Evolutionary conservation across 2,329 filamentous ascomycete genomes (phyloP).

Genomic region (Stemphylium lycopersici): DNA sequence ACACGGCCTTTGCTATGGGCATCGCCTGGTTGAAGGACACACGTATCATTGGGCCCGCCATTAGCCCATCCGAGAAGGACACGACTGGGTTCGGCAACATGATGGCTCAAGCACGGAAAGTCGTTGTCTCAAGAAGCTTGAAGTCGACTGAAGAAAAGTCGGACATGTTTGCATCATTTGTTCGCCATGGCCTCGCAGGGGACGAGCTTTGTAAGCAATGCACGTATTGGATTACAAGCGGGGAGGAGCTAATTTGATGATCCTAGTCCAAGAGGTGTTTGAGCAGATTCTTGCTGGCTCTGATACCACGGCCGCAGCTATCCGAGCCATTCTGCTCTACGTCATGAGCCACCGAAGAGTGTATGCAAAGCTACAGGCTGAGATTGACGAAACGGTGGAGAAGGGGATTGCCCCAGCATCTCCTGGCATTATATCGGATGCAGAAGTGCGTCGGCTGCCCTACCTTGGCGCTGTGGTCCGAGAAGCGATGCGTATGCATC

Average conservation of each 20-base stretch:
- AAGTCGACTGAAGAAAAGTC: constrained; percentile 50
- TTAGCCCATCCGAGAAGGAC: constrained; percentile 48
- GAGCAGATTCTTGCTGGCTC: constrained; percentile 61
- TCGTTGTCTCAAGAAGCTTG: constrained; percentile 52
- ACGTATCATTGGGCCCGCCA: constrained; percentile 33
- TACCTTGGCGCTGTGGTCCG: constrained; percentile 57
- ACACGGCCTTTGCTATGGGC: constrained; percentile 36
- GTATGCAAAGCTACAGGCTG: constrained; percentile 53
- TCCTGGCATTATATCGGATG: constrained; percentile 55
- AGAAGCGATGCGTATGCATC: constrained; percentile 55
- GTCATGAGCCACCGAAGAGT: constrained; percentile 59
- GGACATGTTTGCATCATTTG: constrained; percentile 63
- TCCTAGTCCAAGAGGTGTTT: constrained; percentile 49
- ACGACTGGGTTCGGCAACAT: constrained; percentile 37
- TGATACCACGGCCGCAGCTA: constrained; percentile 63
- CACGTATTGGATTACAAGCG: not conserved
- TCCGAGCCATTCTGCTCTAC: constrained; percentile 61
- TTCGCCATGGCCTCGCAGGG: constrained; percentile 52
- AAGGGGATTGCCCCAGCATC: constrained; percentile 42
- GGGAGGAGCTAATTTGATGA: not conserved
- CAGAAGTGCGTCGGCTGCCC: constrained; percentile 49
- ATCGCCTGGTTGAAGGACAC: constrained; percentile 32
- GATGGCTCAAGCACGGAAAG: constrained; percentile 41
- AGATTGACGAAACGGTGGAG: constrained; percentile 53
- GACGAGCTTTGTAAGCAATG: constrained; percentile 43